A percentile compares a stretch with the other conserved stretches of the same genome.
Evolutionary conservation across 148 eudicot genomes (phyloP).

Genomic region (Persicaria maculosa): DNA sequence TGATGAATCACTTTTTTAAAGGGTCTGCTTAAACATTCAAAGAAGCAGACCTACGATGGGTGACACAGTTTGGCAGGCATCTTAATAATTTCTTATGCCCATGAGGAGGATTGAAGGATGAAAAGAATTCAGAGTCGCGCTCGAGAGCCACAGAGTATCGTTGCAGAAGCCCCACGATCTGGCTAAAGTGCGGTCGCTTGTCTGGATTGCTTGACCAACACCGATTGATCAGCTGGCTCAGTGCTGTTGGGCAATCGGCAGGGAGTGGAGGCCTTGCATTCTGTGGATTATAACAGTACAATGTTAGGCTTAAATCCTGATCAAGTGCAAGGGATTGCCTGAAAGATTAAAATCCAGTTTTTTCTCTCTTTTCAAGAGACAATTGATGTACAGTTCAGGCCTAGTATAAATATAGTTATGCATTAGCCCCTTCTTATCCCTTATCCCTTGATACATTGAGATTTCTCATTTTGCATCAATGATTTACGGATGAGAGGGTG

Average conservation of each 20-base stretch:
- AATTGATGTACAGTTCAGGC: no score
- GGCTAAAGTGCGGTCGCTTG: conserved; percentile 70
- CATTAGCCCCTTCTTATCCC: no score
- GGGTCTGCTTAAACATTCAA: conserved; percentile 14
- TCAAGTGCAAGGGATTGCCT: neutral
- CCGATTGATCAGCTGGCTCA: conserved; percentile 56
- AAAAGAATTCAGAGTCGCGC: conserved; percentile 63
- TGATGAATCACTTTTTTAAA: neutral
- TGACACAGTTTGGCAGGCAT: conserved; percentile 47
- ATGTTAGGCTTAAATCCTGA: neutral
- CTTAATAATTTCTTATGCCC: conserved; percentile 24
- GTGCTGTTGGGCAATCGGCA: conserved; percentile 52
- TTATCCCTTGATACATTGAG: no score
- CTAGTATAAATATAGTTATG: no score
- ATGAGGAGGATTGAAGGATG: conserved; percentile 31
- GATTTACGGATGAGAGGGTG: no score
- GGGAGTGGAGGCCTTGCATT: conserved; percentile 96
- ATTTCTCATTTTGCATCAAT: no score
- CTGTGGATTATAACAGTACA: conserved; percentile 31
- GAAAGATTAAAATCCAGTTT: no score
- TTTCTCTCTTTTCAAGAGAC: no score
- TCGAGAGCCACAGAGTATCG: conserved; percentile 41
- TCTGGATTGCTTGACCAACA: conserved; percentile 85
- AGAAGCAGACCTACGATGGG: conserved; percentile 20
- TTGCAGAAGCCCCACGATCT: conserved; percentile 60